Conservation (phyloP, 768 basidiomycete species). For the Phaffia tasmanica region DNA sequence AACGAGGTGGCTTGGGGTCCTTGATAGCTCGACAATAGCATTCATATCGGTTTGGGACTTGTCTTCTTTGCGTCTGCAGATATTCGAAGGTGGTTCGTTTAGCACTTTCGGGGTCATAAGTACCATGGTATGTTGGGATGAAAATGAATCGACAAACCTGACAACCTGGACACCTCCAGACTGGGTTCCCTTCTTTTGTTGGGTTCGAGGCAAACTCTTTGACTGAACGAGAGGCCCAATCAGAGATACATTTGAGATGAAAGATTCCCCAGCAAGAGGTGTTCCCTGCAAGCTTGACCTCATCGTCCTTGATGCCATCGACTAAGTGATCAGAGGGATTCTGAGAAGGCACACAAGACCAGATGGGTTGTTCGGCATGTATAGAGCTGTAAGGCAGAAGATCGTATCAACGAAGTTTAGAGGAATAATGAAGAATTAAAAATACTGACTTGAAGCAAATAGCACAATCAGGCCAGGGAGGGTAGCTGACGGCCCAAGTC, state of each 20-base stretch:
- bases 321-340: not conserved
- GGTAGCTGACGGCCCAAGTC: conserved; percentile 10
- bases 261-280: conserved; percentile 20
- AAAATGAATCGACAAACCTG: conserved; percentile 17
- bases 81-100: not conserved
- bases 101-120: not conserved
- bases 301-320: conserved; percentile 18
- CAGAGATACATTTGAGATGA: conserved; percentile 25
- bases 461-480: conserved; percentile 15
- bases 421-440: not conserved
- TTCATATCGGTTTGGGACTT: conserved; percentile 41
- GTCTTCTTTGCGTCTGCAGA: not conserved
- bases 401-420: not conserved
- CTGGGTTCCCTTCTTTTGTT: conserved; percentile 9
- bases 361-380: conserved; percentile 16
- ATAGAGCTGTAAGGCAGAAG: conserved; percentile 4
- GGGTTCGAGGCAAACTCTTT: conserved; percentile 9
- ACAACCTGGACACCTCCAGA: conserved; percentile 24
- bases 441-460: conserved; percentile 20
- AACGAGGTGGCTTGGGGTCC: conserved; percentile 60
- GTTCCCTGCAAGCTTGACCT: not conserved
- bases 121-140: too few relatives aligned
- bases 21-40: conserved; percentile 71
- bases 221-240: conserved; percentile 24
- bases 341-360: conserved; percentile 13